A percentile compares a stretch with the other conserved stretches of the same genome.
These are phyloP conservation scores for Bolboschoenoplectus hybrid DNA, from an alignment of 202 grass and related monocot species.

Conservation along the genomic window DNA sequence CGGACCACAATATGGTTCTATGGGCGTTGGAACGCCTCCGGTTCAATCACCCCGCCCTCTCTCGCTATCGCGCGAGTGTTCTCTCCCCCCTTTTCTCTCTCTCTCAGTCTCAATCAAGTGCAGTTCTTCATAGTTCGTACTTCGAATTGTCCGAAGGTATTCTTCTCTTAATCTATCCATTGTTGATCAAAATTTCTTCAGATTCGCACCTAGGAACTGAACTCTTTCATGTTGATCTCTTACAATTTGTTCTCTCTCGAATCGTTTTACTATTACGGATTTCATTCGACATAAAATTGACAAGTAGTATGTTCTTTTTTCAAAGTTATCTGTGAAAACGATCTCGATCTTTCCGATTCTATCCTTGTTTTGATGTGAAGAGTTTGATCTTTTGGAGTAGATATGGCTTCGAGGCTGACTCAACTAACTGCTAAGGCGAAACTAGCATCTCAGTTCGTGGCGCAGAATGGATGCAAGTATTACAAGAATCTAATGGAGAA, in stretches of 20 bases:
- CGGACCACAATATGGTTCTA: too few species aligned
- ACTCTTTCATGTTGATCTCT: too few species aligned
- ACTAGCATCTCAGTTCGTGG: constrained; percentile 57
- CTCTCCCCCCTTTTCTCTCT: background rate
- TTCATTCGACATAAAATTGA: background rate
- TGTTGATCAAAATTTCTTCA: background rate
- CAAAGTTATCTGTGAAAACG: background rate
- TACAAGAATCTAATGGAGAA: constrained; percentile 87
- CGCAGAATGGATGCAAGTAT: constrained; percentile 58
- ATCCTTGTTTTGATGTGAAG: background rate
- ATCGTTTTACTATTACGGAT: background rate
- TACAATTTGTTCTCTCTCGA: too few species aligned
- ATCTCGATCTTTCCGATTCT: background rate
- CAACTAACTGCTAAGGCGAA: constrained; percentile 67
- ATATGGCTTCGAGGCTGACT: constrained; percentile 79
- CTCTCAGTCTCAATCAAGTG: too few species aligned
- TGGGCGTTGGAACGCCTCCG: too few species aligned
- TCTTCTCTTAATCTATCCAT: background rate
- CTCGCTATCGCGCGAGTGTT: background rate
- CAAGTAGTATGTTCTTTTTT: background rate
- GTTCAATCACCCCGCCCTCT: background rate
- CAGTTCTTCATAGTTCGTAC: background rate
- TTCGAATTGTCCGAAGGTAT: background rate
- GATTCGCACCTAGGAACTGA: too few species aligned
- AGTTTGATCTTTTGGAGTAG: constrained; percentile 36